Evolutionary conservation across 140 eudicot genomes (phyloP), one percentile per base, ranked within the genome.

Genomic region (Cichorium intybus): DNA sequence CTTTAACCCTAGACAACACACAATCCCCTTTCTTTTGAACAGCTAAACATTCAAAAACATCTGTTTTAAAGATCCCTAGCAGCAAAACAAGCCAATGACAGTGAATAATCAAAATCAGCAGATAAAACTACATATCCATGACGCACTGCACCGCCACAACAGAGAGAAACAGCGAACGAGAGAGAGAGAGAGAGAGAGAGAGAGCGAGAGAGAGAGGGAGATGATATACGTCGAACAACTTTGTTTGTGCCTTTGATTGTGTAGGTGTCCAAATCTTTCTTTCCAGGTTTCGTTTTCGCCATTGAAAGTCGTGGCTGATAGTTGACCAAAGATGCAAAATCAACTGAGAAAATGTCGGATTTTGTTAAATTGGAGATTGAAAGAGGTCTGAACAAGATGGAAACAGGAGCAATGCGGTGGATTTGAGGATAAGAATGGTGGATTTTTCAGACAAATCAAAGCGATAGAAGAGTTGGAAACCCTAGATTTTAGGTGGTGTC

Each of bases 241-340:
- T 89, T 89, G 84, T 79, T 85, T 54, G 95, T 89, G 72, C 97
- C 95, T 28, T 76, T 86, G 74, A 89, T 89, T 0, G 85, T 77
- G 80, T 89, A 89, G 26, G 95, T 73, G 79, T 86, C 97, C 27
- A 83, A 46, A 69, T 89, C 97, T 66, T 81, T 80, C 68, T 86
- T 89, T 7, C 96, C 97, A 0, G 88, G 88, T 68, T 79, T 89
- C 12, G 97, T 89, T 68, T 83, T 86, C 48, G 97, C 97, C 97
- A 89, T 89, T 24, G 22, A 12, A 46, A 20, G 46, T n/a, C 20
- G 3, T 2, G 50, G 60, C 10, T 48, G 70, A 15, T 20, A 62
- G 65, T 59, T 10, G 16, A 22, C 15, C 28, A 31, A 31, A 11
- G 48, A 35, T 6, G 39, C 27, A 35, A 26, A 51, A 12, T 43